Percentiles rank a stretch among this genome's conserved stretches.
phyloP scores from a whole-genome alignment of 805 yeast genomes.

The Dipodascus albidus region DNA sequence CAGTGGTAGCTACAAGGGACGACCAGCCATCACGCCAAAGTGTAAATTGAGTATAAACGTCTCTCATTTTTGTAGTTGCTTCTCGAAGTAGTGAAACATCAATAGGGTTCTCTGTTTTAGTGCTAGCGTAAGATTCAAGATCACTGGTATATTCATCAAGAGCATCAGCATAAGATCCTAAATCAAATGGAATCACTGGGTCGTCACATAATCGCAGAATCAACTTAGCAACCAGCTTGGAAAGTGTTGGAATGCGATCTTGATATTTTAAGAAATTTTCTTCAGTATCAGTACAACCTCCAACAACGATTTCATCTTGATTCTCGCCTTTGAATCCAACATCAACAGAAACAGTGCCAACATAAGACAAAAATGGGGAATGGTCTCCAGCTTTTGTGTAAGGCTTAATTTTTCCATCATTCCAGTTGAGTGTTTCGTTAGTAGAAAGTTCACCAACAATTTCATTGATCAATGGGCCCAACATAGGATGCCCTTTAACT shows the following conservation, averaged over 20 bases:
- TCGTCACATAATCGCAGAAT: conserved; percentile 54
- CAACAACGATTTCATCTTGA: conserved; percentile 38
- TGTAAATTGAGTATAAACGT: conserved; percentile 36
- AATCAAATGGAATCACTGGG: conserved; percentile 64
- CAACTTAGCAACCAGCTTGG: conserved; percentile 42
- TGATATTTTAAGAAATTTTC: conserved; percentile 12
- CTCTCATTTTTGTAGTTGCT: conserved; percentile 30
- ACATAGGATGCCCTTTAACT: conserved; percentile 53
- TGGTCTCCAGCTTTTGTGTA: conserved; percentile 43
- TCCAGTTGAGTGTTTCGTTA: conserved; percentile 11
- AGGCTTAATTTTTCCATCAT: conserved; percentile 7
- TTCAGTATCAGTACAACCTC: background rate
- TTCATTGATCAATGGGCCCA: conserved; percentile 34
- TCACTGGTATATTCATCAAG: conserved; percentile 36
- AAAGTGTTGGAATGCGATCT: conserved; percentile 45
- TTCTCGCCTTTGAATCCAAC: conserved; percentile 50
- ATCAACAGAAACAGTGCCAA: conserved; percentile 63
- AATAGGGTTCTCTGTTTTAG: conserved; percentile 12
- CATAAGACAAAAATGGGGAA: conserved; percentile 49
- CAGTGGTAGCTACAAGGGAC: conserved; percentile 36
- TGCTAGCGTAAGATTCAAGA: conserved; percentile 26
- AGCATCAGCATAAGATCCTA: conserved; percentile 34
- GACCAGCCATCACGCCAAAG: conserved; percentile 58
- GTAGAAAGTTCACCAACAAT: conserved; percentile 12
- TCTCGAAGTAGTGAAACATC: conserved; percentile 22